Base-by-base conservation (phyloP, 208 protist genomes). In the Trypanosoma avium region DNA sequence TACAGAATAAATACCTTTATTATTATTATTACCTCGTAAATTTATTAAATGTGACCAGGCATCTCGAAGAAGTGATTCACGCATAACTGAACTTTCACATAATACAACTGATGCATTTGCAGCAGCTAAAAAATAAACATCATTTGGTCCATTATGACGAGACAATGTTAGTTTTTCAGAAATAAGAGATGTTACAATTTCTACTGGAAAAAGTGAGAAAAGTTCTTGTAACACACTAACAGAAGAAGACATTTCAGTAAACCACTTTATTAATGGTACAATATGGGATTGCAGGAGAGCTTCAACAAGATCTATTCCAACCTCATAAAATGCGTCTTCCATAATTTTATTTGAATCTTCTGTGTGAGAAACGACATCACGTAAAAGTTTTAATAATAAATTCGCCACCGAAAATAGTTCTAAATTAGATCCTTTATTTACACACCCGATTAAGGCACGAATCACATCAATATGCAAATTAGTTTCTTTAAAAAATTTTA, bases 171-270 rank as follows among this genome's bases (percentile, higher is more conserved):
- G 36, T 17, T 29, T 4, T 24, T 49, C 12, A 5, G 8, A 13
- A 27, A 65, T 3, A 55, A 64, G 9, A n/a, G 42, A 30, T 19
- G 24, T 13, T 12, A 72, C 29, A 21, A 26, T n/a, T 1, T 48
- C 35, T 29, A 29, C 15, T 27, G 58, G 58, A 29, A 60, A 48
- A 15, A 60, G 27, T 42, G 43, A n/a, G 7, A 72, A 17, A 26
- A 72, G 17, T 47, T 52, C 48, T 21, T 65, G 52, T 13, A 72
- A 33, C 12, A 60, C 48, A 27, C 48, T 27, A 22, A 40, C 26
- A n/a, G n/a, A 5, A 3, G 32, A 12, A 43, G 58, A 72, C 36
- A 63, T 64, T 21, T 72, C 50, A 0, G 46, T 17, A 58, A 72
- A 55, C 45, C 48, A 72, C 47, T 59, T 22, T 19, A 47, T 19